Conservation (phyloP, 2,329 filamentous ascomycete genomes). For the Colletotrichum melonis region DNA sequence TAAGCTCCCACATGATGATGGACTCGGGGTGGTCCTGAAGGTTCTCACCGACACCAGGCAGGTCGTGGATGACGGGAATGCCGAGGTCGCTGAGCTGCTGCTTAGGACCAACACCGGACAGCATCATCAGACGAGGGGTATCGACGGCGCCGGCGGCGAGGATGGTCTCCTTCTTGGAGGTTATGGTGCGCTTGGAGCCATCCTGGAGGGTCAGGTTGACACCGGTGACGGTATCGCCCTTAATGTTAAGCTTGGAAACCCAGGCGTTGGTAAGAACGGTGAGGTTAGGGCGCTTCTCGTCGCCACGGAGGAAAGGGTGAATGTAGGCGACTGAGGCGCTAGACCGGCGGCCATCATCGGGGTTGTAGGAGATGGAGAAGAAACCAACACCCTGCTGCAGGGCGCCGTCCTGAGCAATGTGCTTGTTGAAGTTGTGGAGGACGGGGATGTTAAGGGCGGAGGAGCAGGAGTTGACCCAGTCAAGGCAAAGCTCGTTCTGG, state of each 20-base stretch:
- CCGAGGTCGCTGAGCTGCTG: slow-evolving; percentile 64
- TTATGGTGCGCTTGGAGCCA: slow-evolving; percentile 66
- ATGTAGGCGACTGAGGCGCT: slow-evolving; percentile 93
- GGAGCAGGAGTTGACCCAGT: slow-evolving; percentile 88
- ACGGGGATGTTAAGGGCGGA: slow-evolving; percentile 83
- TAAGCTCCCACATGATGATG: slow-evolving; percentile 80
- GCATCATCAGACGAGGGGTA: slow-evolving; percentile 75
- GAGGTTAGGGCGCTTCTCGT: slow-evolving; percentile 85
- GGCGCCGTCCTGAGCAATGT: slow-evolving; percentile 79
- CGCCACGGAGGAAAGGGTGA: slow-evolving; percentile 86
- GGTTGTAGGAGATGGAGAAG: slow-evolving; percentile 92
- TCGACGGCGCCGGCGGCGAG: slow-evolving; percentile 85
- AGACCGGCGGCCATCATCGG: slow-evolving; percentile 85
- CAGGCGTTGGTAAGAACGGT: slow-evolving; percentile 89
- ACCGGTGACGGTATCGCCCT: slow-evolving; percentile 77
- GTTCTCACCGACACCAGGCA: slow-evolving; percentile 71
- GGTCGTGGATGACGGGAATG: slow-evolving; percentile 66
- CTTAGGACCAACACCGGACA: slow-evolving; percentile 67
- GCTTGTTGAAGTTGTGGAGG: slow-evolving; percentile 86
- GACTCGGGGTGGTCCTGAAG: slow-evolving; percentile 69
- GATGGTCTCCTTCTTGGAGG: slow-evolving; percentile 72
- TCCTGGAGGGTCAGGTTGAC: slow-evolving; percentile 73
- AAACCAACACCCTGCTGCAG: slow-evolving; percentile 85
- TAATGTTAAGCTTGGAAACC: slow-evolving; percentile 84
- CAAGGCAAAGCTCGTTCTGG: slow-evolving; percentile 90